Evolutionary conservation across 2,329 filamentous ascomycete species (phyloP).

Genomic region (Aureobasidium zeae): DNA sequence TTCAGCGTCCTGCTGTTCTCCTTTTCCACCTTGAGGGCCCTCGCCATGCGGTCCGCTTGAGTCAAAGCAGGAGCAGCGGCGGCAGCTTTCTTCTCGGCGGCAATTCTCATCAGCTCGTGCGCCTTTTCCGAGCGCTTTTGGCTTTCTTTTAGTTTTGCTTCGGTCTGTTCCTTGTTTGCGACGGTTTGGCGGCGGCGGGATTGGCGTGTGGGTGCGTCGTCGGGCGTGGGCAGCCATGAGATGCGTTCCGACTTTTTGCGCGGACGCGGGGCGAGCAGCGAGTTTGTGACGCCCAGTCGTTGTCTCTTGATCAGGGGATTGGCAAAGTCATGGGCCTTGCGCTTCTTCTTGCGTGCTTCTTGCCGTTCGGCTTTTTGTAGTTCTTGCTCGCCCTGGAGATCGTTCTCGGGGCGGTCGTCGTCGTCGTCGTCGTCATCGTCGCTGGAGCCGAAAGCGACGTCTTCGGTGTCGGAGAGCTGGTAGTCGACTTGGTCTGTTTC

Average conservation of each 20-base stretch:
- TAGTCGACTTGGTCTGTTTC: constrained; percentile 49
- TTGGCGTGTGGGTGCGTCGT: constrained; percentile 53
- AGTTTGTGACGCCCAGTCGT: constrained; percentile 45
- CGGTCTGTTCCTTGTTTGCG: constrained; percentile 46
- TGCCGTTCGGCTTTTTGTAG: constrained; percentile 66
- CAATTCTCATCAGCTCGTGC: constrained; percentile 53
- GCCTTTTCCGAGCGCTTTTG: constrained; percentile 63
- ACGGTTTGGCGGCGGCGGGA: constrained; percentile 56
- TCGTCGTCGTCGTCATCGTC: constrained; percentile 68
- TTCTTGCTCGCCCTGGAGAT: constrained; percentile 80
- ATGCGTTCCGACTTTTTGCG: constrained; percentile 60
- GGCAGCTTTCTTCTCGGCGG: constrained; percentile 36
- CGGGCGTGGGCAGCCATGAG: constrained; percentile 57
- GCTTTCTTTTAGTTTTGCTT: constrained; percentile 65
- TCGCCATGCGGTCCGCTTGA: constrained; percentile 70
- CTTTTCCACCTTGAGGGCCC: constrained; percentile 75
- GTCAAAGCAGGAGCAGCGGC: constrained; percentile 18
- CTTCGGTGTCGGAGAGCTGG: constrained; percentile 45
- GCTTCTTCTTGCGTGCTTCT: constrained; percentile 73
- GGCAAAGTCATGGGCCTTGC: constrained; percentile 50
- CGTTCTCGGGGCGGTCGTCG: constrained; percentile 46
- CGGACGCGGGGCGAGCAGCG: constrained; percentile 33
- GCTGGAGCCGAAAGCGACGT: constrained; percentile 76
- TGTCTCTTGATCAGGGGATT: constrained; percentile 51
- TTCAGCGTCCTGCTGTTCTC: constrained; percentile 84